These are phyloP conservation scores for Protoeuglena noctilucae DNA, from an alignment of 139 green algal species.

Conservation along the genomic window DNA sequence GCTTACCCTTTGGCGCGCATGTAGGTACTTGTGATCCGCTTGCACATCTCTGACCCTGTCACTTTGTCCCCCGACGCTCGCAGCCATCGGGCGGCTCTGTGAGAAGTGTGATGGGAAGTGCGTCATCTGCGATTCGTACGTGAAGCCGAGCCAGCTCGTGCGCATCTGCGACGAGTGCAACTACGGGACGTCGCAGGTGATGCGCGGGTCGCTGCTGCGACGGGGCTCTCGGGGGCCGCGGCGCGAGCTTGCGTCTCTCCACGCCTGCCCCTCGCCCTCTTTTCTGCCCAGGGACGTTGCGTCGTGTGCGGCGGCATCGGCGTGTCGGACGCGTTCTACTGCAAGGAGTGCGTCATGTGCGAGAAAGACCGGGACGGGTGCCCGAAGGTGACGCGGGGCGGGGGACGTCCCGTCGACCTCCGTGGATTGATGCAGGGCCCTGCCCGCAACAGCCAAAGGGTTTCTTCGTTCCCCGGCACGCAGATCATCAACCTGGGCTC, in stretches of 20 bases:
- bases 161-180: conserved; percentile 98
- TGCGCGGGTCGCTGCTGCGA: not conserved
- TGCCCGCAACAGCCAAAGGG: too few relatives aligned
- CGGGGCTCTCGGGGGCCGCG: not conserved
- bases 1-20: too few relatives aligned
- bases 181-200: conserved; percentile 86
- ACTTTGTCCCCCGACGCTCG: too few relatives aligned
- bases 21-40: too few relatives aligned
- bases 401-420: too few relatives aligned
- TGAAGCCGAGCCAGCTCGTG: conserved; percentile 87
- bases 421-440: too few relatives aligned
- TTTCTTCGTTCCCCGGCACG: too few relatives aligned
- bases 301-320: conserved; percentile 89
- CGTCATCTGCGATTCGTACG: conserved; percentile 92
- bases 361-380: too few relatives aligned
- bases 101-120: conserved; percentile 97
- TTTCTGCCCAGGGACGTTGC: conserved; percentile 85
- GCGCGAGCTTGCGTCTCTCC: conserved; percentile 3
- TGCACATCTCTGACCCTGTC: too few relatives aligned
- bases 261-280: not conserved
- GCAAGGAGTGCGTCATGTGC: conserved; percentile 93
- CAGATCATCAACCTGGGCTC: conserved; percentile 98
- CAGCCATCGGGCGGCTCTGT: conserved; percentile 84
- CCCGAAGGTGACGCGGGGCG: too few relatives aligned
- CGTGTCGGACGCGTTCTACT: conserved; percentile 97